These are phyloP conservation scores for Onygena corvina DNA, from an alignment of 2,329 filamentous ascomycete species.

Conservation along the genomic window DNA sequence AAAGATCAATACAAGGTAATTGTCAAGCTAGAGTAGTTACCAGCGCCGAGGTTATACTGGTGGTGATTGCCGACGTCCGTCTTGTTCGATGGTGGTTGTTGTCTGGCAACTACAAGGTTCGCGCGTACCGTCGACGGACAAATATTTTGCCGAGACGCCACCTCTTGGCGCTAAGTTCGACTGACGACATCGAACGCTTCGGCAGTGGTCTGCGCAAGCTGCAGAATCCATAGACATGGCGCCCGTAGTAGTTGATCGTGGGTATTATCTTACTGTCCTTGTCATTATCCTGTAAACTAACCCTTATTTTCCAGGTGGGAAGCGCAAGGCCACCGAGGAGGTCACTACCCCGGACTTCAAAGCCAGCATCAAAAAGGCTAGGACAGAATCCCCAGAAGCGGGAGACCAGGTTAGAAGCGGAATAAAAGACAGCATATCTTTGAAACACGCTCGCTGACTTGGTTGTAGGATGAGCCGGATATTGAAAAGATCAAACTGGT, in stretches of 20 bases:
- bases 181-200: neutral
- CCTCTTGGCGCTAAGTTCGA: neutral
- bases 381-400: conserved; percentile 36
- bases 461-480: conserved; percentile 23
- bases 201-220: neutral
- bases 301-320: conserved; percentile 22
- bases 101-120: neutral
- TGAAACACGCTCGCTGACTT: conserved; percentile 40
- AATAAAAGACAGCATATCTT: too few species aligned
- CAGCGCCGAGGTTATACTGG: neutral
- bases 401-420: conserved; percentile 22
- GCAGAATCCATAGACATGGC: conserved; percentile 18
- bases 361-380: conserved; percentile 38
- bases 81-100: neutral
- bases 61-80: neutral
- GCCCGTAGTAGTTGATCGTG: conserved; percentile 25
- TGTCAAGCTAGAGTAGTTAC: neutral
- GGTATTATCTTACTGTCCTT: conserved; percentile 12
- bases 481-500: conserved; percentile 53
- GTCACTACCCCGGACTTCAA: conserved; percentile 32
- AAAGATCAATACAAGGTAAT: neutral
- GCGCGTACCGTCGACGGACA: neutral
- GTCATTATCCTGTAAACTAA: conserved; percentile 10
- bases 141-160: neutral
- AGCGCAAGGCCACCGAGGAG: conserved; percentile 42